A percentile compares a stretch with the other conserved stretches of the same genome.
Conservation (phyloP, 2,329 filamentous ascomycete species). For the Aspergillus unguis region DNA sequence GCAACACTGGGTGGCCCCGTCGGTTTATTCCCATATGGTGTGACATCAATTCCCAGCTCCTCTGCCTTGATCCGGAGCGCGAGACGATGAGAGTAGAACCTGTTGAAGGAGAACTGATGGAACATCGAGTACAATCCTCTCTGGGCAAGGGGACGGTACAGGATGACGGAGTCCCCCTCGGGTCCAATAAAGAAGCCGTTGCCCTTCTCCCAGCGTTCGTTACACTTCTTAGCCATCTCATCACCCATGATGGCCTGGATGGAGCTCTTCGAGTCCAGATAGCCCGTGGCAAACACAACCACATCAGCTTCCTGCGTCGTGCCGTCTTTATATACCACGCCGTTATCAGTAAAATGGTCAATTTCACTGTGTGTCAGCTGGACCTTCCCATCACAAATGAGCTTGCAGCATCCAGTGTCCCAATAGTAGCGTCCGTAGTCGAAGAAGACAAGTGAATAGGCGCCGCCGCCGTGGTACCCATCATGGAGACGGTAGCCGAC, state of each 20-base stretch:
- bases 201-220: conserved; percentile 28
- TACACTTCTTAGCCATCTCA: conserved; percentile 21
- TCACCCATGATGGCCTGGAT: conserved; percentile 25
- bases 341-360: conserved; percentile 19
- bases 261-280: conserved; percentile 25
- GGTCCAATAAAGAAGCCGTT: too few species aligned
- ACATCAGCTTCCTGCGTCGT: conserved; percentile 34
- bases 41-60: too few species aligned
- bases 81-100: too few species aligned
- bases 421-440: conserved; percentile 34
- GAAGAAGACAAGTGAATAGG: conserved; percentile 26
- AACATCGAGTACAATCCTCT: too few species aligned
- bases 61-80: too few species aligned
- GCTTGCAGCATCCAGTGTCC: conserved; percentile 29
- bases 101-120: too few species aligned
- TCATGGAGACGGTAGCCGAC: conserved; percentile 32
- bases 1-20: too few species aligned
- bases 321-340: conserved; percentile 31
- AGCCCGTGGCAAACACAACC: conserved; percentile 29
- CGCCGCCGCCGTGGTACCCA: conserved; percentile 35
- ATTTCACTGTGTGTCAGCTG: conserved; percentile 21
- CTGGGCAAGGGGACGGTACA: too few species aligned
- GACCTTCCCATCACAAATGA: conserved; percentile 29
- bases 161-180: too few species aligned
- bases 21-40: too few species aligned